phyloP scores from a whole-genome alignment of 2,329 filamentous ascomycete genomes.

The Penicillium nordicum region DNA sequence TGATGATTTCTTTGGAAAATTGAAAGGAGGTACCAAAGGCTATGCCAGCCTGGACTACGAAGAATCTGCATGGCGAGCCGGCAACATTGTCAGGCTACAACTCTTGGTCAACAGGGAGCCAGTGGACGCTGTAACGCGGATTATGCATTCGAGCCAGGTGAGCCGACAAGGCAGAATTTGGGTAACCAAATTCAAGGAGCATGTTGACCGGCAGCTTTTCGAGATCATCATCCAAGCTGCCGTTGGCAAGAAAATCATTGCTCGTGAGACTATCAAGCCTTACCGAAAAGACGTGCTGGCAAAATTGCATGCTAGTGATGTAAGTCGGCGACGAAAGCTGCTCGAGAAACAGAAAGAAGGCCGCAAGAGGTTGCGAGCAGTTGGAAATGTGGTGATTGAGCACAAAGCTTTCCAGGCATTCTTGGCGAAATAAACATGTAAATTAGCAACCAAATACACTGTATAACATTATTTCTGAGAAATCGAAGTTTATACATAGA shows the following conservation, averaged over 20 bases:
- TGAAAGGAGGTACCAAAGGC: constrained; percentile 90
- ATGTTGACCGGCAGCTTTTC: constrained; percentile 95
- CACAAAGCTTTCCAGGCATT: constrained; percentile 95
- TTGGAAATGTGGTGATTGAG: constrained; percentile 91
- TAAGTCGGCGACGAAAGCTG: constrained; percentile 76
- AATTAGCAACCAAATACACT: constrained; percentile 9
- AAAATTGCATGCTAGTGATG: constrained; percentile 89
- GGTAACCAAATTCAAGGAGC: constrained; percentile 95
- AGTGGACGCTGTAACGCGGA: constrained; percentile 89
- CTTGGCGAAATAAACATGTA: constrained; percentile 63
- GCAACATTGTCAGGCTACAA: constrained; percentile 82
- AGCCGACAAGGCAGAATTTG: constrained; percentile 78
- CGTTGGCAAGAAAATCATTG: constrained; percentile 76
- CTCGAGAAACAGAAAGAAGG: constrained; percentile 97
- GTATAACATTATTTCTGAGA: constrained; percentile 1
- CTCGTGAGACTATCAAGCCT: constrained; percentile 90
- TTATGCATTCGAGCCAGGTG: constrained; percentile 78
- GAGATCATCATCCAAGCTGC: constrained; percentile 94
- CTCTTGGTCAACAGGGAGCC: constrained; percentile 89
- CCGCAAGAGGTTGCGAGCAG: constrained; percentile 72
- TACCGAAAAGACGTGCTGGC: constrained; percentile 93
- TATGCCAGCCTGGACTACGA: constrained; percentile 97
- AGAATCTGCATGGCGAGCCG: constrained; percentile 80
- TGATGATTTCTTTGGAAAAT: constrained; percentile 94
- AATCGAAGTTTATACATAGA: no score